Percentiles rank a stretch among this genome's conserved stretches.
Conservation (phyloP, 2,329 filamentous ascomycete species). For the Sarocladium oryzae region DNA sequence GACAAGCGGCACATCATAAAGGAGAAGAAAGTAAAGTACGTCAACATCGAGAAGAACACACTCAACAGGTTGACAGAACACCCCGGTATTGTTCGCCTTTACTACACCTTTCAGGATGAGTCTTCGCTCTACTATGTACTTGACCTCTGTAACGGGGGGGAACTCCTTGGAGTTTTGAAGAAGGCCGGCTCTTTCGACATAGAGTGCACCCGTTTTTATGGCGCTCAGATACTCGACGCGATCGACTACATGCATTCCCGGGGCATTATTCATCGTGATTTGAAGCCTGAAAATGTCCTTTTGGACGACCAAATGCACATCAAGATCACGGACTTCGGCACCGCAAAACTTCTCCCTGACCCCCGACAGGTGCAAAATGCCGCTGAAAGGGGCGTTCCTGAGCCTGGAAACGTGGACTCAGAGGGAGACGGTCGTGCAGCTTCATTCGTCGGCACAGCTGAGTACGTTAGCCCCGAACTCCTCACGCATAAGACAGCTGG, state of each 20-base stretch:
- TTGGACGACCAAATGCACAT: slow-evolving; percentile 94
- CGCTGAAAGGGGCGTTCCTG: slow-evolving; percentile 29
- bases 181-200: slow-evolving; percentile 91
- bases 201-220: slow-evolving; percentile 90
- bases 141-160: slow-evolving; percentile 86
- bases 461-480: slow-evolving; percentile 97
- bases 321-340: slow-evolving; percentile 98
- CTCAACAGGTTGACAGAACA: slow-evolving; percentile 94
- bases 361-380: slow-evolving; percentile 31
- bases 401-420: slow-evolving; percentile 28
- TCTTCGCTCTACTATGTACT: slow-evolving; percentile 93
- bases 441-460: slow-evolving; percentile 95
- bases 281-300: slow-evolving; percentile 96
- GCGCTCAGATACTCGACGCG: slow-evolving; percentile 90
- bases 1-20: slow-evolving; percentile 99
- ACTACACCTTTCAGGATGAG: slow-evolving; percentile 98
- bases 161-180: slow-evolving; percentile 87
- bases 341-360: slow-evolving; percentile 74
- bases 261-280: slow-evolving; percentile 90
- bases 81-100: slow-evolving; percentile 89
- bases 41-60: slow-evolving; percentile 99
- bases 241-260: slow-evolving; percentile 97
- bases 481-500: slow-evolving; percentile 94
- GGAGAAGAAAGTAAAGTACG: slow-evolving; percentile 99
- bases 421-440: slow-evolving; percentile 69